These are phyloP conservation scores for Tricholoma furcatifolium DNA, from an alignment of 768 basidiomycete genomes.

Conservation along the genomic window DNA sequence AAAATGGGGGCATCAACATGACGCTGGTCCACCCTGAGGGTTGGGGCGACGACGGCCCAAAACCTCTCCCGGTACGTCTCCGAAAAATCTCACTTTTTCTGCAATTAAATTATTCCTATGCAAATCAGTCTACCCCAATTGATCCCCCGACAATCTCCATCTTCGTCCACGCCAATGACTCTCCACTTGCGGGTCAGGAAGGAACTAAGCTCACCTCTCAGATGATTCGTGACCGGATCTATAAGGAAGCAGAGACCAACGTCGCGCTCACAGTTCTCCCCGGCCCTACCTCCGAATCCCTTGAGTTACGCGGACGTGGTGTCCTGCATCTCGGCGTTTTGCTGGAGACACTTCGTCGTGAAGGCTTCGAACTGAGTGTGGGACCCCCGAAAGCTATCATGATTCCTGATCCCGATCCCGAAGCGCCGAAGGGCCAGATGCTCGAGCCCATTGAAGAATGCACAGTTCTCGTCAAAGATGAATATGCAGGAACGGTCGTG, in stretches of 20 bases:
- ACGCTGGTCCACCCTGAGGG: conserved; percentile 44
- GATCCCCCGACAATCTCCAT: conserved; percentile 52
- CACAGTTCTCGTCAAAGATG: conserved; percentile 43
- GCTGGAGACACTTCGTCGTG: conserved; percentile 46
- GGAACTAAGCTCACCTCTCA: conserved; percentile 50
- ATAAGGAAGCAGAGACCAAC: conserved; percentile 52
- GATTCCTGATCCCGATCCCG: conserved; percentile 38
- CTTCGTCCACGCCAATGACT: conserved; percentile 46
- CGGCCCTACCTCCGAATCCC: conserved; percentile 46
- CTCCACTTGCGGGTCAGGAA: conserved; percentile 44
- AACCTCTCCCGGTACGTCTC: conserved; percentile 35
- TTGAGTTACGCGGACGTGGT: conserved; percentile 48
- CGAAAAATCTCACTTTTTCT: too few relatives aligned
- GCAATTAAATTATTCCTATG: neutral
- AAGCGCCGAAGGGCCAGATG: conserved; percentile 27
- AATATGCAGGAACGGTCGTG: conserved; percentile 46
- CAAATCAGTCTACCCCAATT: conserved; percentile 39
- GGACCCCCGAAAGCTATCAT: conserved; percentile 52
- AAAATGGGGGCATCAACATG: conserved; percentile 45
- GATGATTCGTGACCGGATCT: conserved; percentile 45
- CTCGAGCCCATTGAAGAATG: conserved; percentile 49
- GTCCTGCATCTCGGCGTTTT: conserved; percentile 52
- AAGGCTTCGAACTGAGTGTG: conserved; percentile 47
- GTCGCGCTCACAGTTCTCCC: conserved; percentile 49
- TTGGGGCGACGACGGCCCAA: conserved; percentile 40